Evolutionary conservation across 2,329 filamentous ascomycete genomes (phyloP).

Genomic region (Cytospora mali): DNA sequence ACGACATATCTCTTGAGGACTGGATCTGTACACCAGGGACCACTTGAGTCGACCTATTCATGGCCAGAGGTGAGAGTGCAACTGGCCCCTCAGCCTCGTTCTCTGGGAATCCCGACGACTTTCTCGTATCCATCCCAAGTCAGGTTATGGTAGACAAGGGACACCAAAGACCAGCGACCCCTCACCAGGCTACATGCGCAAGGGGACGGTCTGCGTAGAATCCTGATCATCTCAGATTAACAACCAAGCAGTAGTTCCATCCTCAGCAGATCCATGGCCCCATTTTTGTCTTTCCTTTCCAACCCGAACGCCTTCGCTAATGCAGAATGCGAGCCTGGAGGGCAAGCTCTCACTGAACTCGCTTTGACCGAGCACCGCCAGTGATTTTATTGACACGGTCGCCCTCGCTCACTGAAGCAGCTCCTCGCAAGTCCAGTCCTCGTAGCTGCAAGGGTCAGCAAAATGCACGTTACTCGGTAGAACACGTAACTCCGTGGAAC

Average conservation of each 20-base stretch:
- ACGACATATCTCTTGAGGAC: background rate
- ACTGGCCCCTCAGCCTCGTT: background rate
- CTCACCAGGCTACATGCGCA: background rate
- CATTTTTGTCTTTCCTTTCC: slow-evolving; percentile 19
- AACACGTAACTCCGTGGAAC: slow-evolving; percentile 6
- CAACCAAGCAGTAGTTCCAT: background rate
- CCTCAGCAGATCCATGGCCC: slow-evolving; percentile 6
- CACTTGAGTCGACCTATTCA: background rate
- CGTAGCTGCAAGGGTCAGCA: slow-evolving; percentile 65
- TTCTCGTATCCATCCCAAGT: background rate
- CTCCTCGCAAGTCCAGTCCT: slow-evolving; percentile 99
- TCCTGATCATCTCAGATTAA: slow-evolving; percentile 4
- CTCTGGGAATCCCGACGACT: background rate
- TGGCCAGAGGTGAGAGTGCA: background rate
- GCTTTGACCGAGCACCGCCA: slow-evolving; percentile 15
- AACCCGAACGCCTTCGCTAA: slow-evolving; percentile 38
- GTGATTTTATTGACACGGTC: slow-evolving; percentile 1
- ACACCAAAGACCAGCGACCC: background rate
- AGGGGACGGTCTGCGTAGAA: background rate
- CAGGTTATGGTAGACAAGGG: background rate
- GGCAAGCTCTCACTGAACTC: slow-evolving; percentile 17
- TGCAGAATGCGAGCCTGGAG: slow-evolving; percentile 31
- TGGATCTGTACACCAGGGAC: background rate
- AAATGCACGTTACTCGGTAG: slow-evolving; percentile 14
- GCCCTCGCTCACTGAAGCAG: slow-evolving; percentile 61